phyloP scores from a whole-genome alignment of 2,329 filamentous ascomycete genomes.

The Penicillium sp. region DNA sequence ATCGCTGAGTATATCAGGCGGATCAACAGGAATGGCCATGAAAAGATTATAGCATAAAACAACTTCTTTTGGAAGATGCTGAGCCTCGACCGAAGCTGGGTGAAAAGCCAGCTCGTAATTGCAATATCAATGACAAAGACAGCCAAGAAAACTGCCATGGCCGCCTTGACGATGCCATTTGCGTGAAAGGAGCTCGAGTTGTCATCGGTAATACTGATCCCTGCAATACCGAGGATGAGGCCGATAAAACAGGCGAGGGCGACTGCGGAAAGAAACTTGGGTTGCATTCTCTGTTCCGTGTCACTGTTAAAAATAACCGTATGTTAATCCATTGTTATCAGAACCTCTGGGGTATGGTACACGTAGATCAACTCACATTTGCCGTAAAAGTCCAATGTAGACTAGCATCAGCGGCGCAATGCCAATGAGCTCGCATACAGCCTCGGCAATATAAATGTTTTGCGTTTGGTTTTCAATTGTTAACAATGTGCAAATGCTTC shows the following conservation, averaged over 20 bases:
- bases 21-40: constrained; percentile 29
- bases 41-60: constrained; percentile 29
- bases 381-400: constrained; percentile 29
- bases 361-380: constrained; percentile 27
- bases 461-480: constrained; percentile 23
- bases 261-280: constrained; percentile 9
- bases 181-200: constrained; percentile 7
- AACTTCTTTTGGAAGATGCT: constrained; percentile 27
- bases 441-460: constrained; percentile 21
- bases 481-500: constrained; percentile 27
- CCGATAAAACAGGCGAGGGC: constrained; percentile 20
- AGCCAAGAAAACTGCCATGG: constrained; percentile 29
- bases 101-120: constrained; percentile 16
- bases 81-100: constrained; percentile 10
- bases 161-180: constrained; percentile 18
- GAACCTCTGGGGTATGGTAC: neutral
- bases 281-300: constrained; percentile 18
- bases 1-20: constrained; percentile 31
- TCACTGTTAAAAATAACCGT: constrained; percentile 1
- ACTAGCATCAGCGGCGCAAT: constrained; percentile 31
- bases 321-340: neutral
- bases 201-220: constrained; percentile 16
- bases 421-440: constrained; percentile 33
- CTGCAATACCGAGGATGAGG: constrained; percentile 29
- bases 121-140: constrained; percentile 21